Evolutionary conservation across 164 flowering plant species (phyloP).

Genomic region (Liriodendron chinense): DNA sequence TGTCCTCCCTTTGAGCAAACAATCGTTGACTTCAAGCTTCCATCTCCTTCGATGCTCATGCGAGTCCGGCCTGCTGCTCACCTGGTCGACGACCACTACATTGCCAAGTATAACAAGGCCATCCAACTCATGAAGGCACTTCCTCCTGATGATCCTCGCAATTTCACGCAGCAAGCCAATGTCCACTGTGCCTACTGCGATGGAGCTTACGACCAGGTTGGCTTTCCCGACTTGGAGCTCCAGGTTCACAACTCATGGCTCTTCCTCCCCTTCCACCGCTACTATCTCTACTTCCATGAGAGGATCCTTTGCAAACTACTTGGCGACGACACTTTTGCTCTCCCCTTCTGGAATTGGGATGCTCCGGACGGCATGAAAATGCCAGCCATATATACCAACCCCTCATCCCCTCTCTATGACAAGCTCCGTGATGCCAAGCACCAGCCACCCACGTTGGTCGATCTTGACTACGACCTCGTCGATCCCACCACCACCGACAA

Average conservation of each 20-base stretch:
- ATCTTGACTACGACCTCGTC: slow-evolving; percentile 37
- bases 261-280: slow-evolving; percentile 25
- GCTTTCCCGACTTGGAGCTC: slow-evolving; percentile 35
- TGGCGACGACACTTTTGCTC: slow-evolving; percentile 27
- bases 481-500: slow-evolving; percentile 20
- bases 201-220: slow-evolving; percentile 31
- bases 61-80: slow-evolving; percentile 56
- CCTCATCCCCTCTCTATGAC: slow-evolving; percentile 26
- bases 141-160: slow-evolving; percentile 32
- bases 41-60: slow-evolving; percentile 18
- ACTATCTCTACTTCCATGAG: slow-evolving; percentile 45
- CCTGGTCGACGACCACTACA: slow-evolving; percentile 26
- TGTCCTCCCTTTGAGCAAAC: slow-evolving; percentile 14
- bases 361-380: slow-evolving; percentile 33
- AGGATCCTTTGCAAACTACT: slow-evolving; percentile 36
- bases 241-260: slow-evolving; percentile 26
- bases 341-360: slow-evolving; percentile 59
- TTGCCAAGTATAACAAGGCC: slow-evolving; percentile 47
- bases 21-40: slow-evolving; percentile 28
- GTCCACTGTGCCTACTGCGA: slow-evolving; percentile 46
- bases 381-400: slow-evolving; percentile 29
- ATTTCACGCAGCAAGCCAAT: slow-evolving; percentile 36
- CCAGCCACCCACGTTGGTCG: slow-evolving; percentile 36
- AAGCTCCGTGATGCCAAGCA: slow-evolving; percentile 27
- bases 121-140: slow-evolving; percentile 36